These are phyloP conservation scores for Polysphondylium violaceum DNA, from an alignment of 78 protist genomes.

Conservation along the genomic window DNA sequence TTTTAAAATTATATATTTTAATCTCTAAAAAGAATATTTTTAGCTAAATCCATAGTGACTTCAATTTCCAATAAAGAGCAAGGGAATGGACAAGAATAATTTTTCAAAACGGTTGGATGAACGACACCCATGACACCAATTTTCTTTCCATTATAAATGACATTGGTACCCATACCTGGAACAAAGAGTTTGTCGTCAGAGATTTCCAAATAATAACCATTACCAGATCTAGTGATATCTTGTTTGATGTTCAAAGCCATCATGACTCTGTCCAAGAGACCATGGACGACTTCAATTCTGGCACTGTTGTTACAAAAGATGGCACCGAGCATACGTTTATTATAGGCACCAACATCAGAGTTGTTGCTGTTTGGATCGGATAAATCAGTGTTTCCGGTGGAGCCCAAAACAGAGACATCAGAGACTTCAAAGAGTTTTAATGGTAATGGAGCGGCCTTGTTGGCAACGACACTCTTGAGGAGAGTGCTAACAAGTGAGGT, in stretches of 20 bases:
- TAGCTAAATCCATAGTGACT: conserved; percentile 64
- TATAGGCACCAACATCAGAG: conserved; percentile 90
- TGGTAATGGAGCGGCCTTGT: conserved; percentile 87
- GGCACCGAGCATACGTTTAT: conserved; percentile 89
- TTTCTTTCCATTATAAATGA: conserved; percentile 62
- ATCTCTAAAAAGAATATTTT: conserved; percentile 3
- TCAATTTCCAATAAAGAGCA: conserved; percentile 76
- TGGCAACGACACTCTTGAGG: conserved; percentile 89
- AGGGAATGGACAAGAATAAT: conserved; percentile 80
- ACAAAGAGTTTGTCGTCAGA: conserved; percentile 83
- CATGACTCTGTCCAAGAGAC: conserved; percentile 90
- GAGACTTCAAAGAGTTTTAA: conserved; percentile 93
- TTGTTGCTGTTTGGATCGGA: conserved; percentile 45
- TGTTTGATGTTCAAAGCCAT: conserved; percentile 23
- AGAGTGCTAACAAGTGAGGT: conserved; percentile 94
- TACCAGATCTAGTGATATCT: background rate
- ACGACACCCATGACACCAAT: conserved; percentile 94
- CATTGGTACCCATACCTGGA: conserved; percentile 82
- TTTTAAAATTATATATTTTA: too few species aligned
- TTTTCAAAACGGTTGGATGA: conserved; percentile 90
- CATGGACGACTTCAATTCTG: conserved; percentile 92
- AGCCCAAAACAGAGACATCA: conserved; percentile 89
- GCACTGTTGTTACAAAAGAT: conserved; percentile 36
- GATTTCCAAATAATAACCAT: conserved; percentile 26
- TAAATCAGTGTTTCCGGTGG: conserved; percentile 83